Evolutionary conservation across 1,284 basidiomycete species (phyloP), one percentile per base, ranked within the genome.

Genomic region (Cutaneotrichosporon arboriforme): DNA sequence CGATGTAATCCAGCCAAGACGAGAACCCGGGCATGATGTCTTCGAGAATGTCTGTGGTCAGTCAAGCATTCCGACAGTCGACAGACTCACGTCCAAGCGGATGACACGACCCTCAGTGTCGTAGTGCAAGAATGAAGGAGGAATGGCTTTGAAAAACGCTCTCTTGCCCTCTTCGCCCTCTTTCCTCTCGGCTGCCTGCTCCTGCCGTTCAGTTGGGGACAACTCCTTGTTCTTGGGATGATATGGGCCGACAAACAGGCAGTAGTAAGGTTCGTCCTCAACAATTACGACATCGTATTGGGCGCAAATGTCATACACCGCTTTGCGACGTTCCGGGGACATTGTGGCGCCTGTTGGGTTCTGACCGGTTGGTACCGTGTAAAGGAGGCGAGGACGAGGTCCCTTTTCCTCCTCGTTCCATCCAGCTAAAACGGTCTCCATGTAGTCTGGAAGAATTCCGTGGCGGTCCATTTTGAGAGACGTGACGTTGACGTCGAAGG

Each of bases 221-320:
- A 52, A 43, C 45, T 50, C 35, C 12, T 23, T 35, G 36, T 39
- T 48, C 45, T 31, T 38, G 2, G 52, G 55, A 4, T 34, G 10
- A 22, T 49, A 60, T 5, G 49, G 34, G 10, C 55, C 59, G 2
- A 42, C 26, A 41, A 45, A 54, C 9, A 90, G 76, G 76, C 87
- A 87, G 70, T 82, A 89, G 73, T 90, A 90, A 8, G 87, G 88
- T 72, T 89, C 87, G 61, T 88, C 86, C 74, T 89, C 86, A 52
- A 84, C 80, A 57, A 87, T 86, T 59, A 87, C 81, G 17, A 86
- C 63, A 60, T 88, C 84, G 69, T 83, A 90, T 74, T 88, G 84
- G 49, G 85, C 82, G 58, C 85, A 87, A 53, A 90, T 78, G 23
- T 83, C 81, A 70, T 91, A 91, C 51, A 91, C 85, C 49, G 81